phyloP scores from a whole-genome alignment of 1,284 basidiomycete species.

The Ustilago loliicola region DNA sequence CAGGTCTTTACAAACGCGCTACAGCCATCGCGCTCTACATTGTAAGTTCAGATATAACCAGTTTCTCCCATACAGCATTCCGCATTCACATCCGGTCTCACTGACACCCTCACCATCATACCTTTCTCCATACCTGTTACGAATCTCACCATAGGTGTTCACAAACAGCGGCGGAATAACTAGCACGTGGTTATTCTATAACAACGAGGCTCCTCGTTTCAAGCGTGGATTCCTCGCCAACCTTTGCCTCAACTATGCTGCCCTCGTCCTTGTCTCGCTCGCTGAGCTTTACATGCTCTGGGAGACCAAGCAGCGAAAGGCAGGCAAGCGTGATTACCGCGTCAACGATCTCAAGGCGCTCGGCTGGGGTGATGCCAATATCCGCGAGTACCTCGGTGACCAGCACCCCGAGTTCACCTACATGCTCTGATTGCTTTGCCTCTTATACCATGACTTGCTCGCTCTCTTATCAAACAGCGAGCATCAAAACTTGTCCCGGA shows the following conservation, averaged over 20 bases:
- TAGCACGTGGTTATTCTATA: slow-evolving; percentile 56
- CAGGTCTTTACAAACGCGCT: slow-evolving; percentile 61
- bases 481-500: slow-evolving; percentile 4
- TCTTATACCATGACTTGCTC: slow-evolving; percentile 10
- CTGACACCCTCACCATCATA: no score
- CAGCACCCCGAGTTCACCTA: slow-evolving; percentile 59
- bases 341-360: slow-evolving; percentile 43
- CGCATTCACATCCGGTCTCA: no score
- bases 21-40: slow-evolving; percentile 58
- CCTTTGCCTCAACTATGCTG: slow-evolving; percentile 48
- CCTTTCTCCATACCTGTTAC: no score
- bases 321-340: slow-evolving; percentile 54
- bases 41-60: slow-evolving; percentile 4
- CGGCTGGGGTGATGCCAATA: slow-evolving; percentile 53
- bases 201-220: slow-evolving; percentile 50
- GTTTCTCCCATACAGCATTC: no score
- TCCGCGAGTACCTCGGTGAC: slow-evolving; percentile 63
- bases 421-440: slow-evolving; percentile 33
- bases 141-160: slow-evolving; percentile 16
- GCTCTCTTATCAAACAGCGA: not conserved
- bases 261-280: slow-evolving; percentile 38
- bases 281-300: slow-evolving; percentile 56
- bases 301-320: slow-evolving; percentile 50
- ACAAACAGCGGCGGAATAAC: slow-evolving; percentile 63
- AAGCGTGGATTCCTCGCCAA: slow-evolving; percentile 56